These are phyloP conservation scores for Elsinoe ampelina DNA, from an alignment of 2,329 filamentous ascomycete species.

Conservation along the genomic window DNA sequence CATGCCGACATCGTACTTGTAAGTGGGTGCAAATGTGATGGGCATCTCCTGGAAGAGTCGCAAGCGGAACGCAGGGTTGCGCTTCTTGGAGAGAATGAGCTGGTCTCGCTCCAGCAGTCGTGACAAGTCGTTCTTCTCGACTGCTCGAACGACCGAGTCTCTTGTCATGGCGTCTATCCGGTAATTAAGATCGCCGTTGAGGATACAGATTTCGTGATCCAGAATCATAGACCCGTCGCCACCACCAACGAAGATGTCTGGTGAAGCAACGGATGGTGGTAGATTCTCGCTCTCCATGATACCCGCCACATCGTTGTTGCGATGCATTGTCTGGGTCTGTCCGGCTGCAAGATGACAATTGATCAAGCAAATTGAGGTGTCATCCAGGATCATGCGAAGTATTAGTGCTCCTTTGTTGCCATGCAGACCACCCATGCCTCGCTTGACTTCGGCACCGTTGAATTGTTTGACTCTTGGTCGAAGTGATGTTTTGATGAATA, in stretches of 20 bases:
- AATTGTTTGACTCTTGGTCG: slow-evolving; percentile 68
- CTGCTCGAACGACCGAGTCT: slow-evolving; percentile 78
- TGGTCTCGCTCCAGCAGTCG: slow-evolving; percentile 93
- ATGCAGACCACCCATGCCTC: slow-evolving; percentile 88
- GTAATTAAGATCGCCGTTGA: slow-evolving; percentile 96
- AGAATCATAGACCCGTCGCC: slow-evolving; percentile 91
- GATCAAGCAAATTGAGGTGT: slow-evolving; percentile 89
- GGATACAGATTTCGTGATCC: slow-evolving; percentile 92
- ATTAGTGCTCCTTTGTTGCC: slow-evolving; percentile 95
- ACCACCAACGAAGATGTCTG: slow-evolving; percentile 79
- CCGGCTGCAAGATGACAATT: slow-evolving; percentile 96
- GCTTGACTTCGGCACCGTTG: slow-evolving; percentile 75
- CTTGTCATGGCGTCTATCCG: slow-evolving; percentile 96
- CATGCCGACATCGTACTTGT: slow-evolving; percentile 96
- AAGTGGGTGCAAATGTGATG: slow-evolving; percentile 89
- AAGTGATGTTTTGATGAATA: slow-evolving; percentile 80
- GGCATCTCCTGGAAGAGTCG: slow-evolving; percentile 83
- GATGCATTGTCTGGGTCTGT: slow-evolving; percentile 78
- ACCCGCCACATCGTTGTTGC: slow-evolving; percentile 83
- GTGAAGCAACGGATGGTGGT: slow-evolving; percentile 50
- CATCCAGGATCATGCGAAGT: slow-evolving; percentile 85
- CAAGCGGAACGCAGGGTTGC: slow-evolving; percentile 81
- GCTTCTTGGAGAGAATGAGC: slow-evolving; percentile 75
- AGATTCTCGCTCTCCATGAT: slow-evolving; percentile 75
- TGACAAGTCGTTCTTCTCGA: slow-evolving; percentile 68